Conservation (phyloP, 129 eudicot species). For the Smallanthus sonchifolius region DNA sequence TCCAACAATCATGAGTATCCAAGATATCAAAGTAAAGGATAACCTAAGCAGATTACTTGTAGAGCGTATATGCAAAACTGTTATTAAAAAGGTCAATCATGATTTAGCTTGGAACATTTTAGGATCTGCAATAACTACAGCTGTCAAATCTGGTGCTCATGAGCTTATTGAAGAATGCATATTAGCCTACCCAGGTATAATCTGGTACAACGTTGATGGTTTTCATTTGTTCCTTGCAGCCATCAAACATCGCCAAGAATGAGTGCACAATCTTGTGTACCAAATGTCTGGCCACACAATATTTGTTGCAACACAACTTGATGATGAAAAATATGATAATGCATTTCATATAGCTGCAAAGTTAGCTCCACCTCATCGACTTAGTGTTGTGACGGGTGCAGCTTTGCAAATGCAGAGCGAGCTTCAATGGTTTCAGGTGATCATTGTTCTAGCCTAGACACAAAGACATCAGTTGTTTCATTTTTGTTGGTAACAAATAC, state of each 20-base stretch:
- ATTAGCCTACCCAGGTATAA: not conserved
- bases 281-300: not conserved
- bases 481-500: not conserved
- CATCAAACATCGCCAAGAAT: not conserved
- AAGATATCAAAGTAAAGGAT: not conserved
- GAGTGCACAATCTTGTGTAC: constrained; percentile 1
- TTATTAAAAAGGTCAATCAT: not conserved
- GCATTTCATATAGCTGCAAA: constrained; percentile 38
- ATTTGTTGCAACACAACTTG: not conserved
- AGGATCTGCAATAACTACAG: not conserved
- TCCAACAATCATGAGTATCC: not conserved
- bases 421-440: not conserved
- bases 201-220: not conserved
- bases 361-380: constrained; percentile 25
- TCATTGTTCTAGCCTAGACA: too few species aligned
- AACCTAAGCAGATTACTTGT: not conserved
- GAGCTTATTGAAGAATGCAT: constrained; percentile 6
- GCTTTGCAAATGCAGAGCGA: constrained; percentile 39
- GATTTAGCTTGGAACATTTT: not conserved
- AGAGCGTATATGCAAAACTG: not conserved
- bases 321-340: not conserved
- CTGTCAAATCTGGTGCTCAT: not conserved
- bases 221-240: not conserved
- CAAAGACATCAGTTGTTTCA: not conserved
- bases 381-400: constrained; percentile 24